Base-by-base conservation (phyloP, 495 filamentous ascomycete species). In the Rhypophila decipiens region DNA sequence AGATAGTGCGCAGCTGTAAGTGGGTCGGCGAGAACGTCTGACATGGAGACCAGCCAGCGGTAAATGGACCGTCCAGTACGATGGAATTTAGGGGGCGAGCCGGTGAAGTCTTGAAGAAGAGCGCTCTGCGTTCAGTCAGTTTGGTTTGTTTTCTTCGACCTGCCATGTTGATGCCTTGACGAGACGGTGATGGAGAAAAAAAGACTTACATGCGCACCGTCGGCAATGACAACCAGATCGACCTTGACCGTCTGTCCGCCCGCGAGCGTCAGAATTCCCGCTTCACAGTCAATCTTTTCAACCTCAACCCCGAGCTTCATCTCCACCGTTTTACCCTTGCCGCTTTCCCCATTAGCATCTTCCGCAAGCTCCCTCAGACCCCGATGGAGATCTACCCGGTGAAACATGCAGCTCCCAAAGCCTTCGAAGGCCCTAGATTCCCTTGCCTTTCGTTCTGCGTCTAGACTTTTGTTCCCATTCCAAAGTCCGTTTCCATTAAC, bases 331-430 rank as follows among this genome's bases (percentile, higher is more conserved):
- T 21, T 48, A 8, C 65, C 67, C 24, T 52, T 50, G n/a, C 17
- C 40, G 8, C 15, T 19, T 1, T 50, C 18, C 19, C 57, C 45
- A 4, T 27, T 62, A 2, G 58, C 61, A 23, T 61, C 38, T 9
- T 59, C 50, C 0, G 76, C 77, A 0, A 74, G 52, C 4, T 58
- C 31, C 44, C 70, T 68, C 22, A 83, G 52, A 37, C 70, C 64
- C 3, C 61, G 65, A 56, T 84, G 80, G 35, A 84, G 50, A 51
- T 82, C 78, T 4, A 79, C 72, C 11, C 78, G 65, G 58, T 83
- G 78, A 35, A 76, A 67, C 4, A 55, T 55, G 52, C 54, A 64
- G 27, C 50, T 51, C 3, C 44, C 50, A 17, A 53, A 41, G 0
- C 65, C 60, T 43, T 52, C 54, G 20, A 24, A 36, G 13, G 37